Evolutionary conservation across 2,329 filamentous ascomycete species (phyloP).

Genomic region (Leptographium procerum): DNA sequence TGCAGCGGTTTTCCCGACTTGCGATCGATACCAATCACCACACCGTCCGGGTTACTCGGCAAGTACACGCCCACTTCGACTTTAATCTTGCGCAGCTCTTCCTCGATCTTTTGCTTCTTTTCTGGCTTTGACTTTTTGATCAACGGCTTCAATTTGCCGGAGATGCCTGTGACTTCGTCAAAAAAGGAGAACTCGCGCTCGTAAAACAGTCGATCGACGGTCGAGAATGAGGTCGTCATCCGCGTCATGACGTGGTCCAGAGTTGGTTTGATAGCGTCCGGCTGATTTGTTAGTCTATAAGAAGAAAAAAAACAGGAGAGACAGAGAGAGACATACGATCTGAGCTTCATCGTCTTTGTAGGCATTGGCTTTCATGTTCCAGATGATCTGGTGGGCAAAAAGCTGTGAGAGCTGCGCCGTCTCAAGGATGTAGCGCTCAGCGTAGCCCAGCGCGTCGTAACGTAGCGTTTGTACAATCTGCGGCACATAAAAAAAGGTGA

Average conservation of each 20-base stretch:
- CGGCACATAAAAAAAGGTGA: slow-evolving; percentile 98
- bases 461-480: slow-evolving; percentile 93
- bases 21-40: slow-evolving; percentile 94
- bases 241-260: slow-evolving; percentile 81
- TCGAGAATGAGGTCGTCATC: slow-evolving; percentile 72
- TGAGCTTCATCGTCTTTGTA: slow-evolving; percentile 94
- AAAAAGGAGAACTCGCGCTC: slow-evolving; percentile 97
- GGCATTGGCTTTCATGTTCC: slow-evolving; percentile 99
- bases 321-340: slow-evolving; percentile 42
- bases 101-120: slow-evolving; percentile 98
- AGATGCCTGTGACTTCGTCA: slow-evolving; percentile 88
- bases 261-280: slow-evolving; percentile 85
- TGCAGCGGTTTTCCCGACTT: slow-evolving; percentile 97
- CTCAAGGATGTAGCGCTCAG: slow-evolving; percentile 92
- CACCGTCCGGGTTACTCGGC: slow-evolving; percentile 90
- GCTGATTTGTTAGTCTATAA: slow-evolving; percentile 32
- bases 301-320: neutral
- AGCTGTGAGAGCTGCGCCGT: slow-evolving; percentile 96
- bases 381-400: slow-evolving; percentile 98
- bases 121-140: slow-evolving; percentile 89
- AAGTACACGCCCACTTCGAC: slow-evolving; percentile 96
- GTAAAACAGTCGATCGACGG: slow-evolving; percentile 73
- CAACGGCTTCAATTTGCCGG: slow-evolving; percentile 86
- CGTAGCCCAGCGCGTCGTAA: slow-evolving; percentile 87
- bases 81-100: slow-evolving; percentile 93